Base-by-base conservation (phyloP, 805 yeast genomes). In the Maudiozyma serrabonitensis region DNA sequence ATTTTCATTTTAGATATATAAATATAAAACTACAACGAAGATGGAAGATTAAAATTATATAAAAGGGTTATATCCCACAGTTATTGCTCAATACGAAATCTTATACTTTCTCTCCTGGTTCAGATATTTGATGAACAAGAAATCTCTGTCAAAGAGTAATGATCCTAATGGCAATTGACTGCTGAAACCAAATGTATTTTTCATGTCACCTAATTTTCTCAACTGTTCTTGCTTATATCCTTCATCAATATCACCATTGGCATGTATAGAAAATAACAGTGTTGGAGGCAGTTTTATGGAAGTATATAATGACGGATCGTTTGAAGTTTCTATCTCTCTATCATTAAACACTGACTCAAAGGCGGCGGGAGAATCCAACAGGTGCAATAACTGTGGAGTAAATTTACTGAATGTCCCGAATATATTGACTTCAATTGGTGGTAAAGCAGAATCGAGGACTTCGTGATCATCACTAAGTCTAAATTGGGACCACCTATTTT, bases 111-210 rank as follows among this genome's bases (percentile, higher is more conserved):
- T 34, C 21, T 43, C 40, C n/a, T 45, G 4, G 25, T 39, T 48
- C 28, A 50, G 48, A 11, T 46, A 21, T n/a, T 54, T 50, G 15
- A 66, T 49, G 76, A 80, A 60, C 67, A 69, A 52, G 65, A 75
- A 12, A 75, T 78, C 58, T 79, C 83, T 58, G 56, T 73, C 2
- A 68, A 70, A 32, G 75, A 74, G 5, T 84, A 84, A 48, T 69
- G 81, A 41, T 57, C 70, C 54, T 3, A 59, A 64, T 5, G 93
- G 93, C 2, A 73, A 78, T n/a, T 74, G 69, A 9, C 56, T 62
- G 45, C 68, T 74, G 62, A 75, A 48, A 9, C 34, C 39, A 13
- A 6, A 26, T 12, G 43, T 28, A 21, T 28, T 34, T 4, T 43
- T 35, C 9, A 25, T 41, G 21, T 41, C 13, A n/a, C 38, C 38